Evolutionary conservation across 192 early-diverging fungal species (phyloP), one percentile per base, ranked within the genome.

Genomic region (Mortierella claussenii): DNA sequence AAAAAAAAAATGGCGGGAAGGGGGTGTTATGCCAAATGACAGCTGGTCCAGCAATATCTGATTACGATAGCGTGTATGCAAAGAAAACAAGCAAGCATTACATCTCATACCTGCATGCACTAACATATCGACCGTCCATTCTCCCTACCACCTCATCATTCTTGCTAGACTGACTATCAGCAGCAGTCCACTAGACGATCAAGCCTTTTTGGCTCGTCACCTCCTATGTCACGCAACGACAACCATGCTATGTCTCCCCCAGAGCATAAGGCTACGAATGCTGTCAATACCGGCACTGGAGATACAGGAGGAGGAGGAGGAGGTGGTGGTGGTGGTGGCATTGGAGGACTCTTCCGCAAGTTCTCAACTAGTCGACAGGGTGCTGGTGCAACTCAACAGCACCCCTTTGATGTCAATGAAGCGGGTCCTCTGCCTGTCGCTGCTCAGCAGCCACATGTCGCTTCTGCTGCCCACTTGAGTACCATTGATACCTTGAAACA

Each of bases 281-380:
- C n/a, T n/a, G n/a, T n/a, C n/a, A n/a, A n/a, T n/a, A n/a, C n/a
- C n/a, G n/a, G n/a, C n/a, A n/a, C n/a, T n/a, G n/a, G n/a, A n/a
- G n/a, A n/a, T n/a, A n/a, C n/a, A n/a, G n/a, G n/a, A n/a, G 37
- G 37, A 7, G 37, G 13, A 10, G 37, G 8, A 7, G 37, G 37
- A 40, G 37, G 37, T 10, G 37, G 37, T 10, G 37, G 37, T 24
- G 12, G 43, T 8, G 45, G 57, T 21, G 59, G 57, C 17, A 60
- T 66, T 56, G 73, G 73, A 21, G 73, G 57, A 0, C 46, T 75
- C 7, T 61, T 75, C 52, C 71, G 71, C 44, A 75, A 66, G 32
- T 61, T 75, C 31, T 60, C 56, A 1, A 40, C 45, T 21, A 42
- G 62, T 5, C 34, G 62, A 15, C 21, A 43, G 24, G 24, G 17